Conservation (phyloP, 163 green algal species). For the Picocystis sp. region DNA sequence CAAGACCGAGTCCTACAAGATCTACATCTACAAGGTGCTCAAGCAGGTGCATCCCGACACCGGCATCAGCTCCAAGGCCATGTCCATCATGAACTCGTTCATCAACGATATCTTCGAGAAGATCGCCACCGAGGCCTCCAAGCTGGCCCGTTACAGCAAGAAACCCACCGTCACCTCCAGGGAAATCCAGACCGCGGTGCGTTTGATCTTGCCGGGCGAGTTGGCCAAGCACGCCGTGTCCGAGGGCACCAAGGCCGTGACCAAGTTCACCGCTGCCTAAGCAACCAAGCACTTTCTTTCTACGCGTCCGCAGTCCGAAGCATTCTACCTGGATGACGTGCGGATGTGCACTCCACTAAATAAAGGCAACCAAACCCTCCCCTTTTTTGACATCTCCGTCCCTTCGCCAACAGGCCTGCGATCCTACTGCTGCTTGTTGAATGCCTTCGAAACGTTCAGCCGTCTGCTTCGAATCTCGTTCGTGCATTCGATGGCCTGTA, state of each 20-base stretch:
- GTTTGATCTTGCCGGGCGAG: constrained; percentile 66
- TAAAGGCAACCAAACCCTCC: no score
- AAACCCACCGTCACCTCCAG: constrained; percentile 15
- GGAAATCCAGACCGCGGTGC: constrained; percentile 27
- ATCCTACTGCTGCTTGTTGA: no score
- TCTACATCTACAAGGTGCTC: constrained; percentile 8
- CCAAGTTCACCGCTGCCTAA: constrained; percentile 80
- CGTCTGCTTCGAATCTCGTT: no score
- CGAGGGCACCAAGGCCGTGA: constrained; percentile 86
- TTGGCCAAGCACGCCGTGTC: constrained; percentile 79
- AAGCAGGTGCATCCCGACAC: constrained; percentile 73
- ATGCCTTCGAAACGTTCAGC: no score
- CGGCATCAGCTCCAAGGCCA: constrained; percentile 54
- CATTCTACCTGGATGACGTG: no score
- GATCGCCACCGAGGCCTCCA: constrained; percentile 30
- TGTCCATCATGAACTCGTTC: constrained; percentile 51
- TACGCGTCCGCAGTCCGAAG: no score
- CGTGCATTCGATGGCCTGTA: no score
- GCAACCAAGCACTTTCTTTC: neutral
- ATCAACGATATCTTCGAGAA: constrained; percentile 39
- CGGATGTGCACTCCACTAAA: no score
- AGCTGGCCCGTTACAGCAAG: constrained; percentile 28
- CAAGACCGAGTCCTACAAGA: neutral
- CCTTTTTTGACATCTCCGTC: no score
- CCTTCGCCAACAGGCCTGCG: no score